Evolutionary conservation across 495 filamentous ascomycete species (phyloP).

Genomic region (Trichoderma orchidacearum): DNA sequence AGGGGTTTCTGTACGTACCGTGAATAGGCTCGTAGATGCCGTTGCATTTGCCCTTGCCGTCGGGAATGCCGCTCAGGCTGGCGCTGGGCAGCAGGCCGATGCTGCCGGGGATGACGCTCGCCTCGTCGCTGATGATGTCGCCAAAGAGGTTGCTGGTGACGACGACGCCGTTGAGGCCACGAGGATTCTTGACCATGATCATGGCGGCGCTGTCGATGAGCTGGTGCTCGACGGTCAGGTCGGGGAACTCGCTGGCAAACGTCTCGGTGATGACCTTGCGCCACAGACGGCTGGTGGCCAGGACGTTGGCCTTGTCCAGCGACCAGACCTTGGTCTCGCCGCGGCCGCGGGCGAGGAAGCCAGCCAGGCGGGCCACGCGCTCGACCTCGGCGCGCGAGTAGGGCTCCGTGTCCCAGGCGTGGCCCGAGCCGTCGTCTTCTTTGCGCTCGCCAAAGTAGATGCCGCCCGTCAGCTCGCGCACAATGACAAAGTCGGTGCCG

Average conservation of each 20-base stretch:
- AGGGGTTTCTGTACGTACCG: conserved; percentile 42
- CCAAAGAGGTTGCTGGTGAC: conserved; percentile 93
- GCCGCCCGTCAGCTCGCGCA: conserved; percentile 87
- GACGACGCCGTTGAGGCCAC: conserved; percentile 80
- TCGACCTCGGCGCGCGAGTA: conserved; percentile 84
- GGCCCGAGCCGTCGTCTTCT: conserved; percentile 67
- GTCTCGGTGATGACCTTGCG: conserved; percentile 75
- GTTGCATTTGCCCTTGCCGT: conserved; percentile 57
- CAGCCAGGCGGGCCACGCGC: conserved; percentile 75
- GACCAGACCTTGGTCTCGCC: conserved; percentile 80
- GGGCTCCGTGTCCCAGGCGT: conserved; percentile 75
- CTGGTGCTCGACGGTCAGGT: conserved; percentile 74
- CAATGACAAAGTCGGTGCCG: conserved; percentile 85
- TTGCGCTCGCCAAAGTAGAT: conserved; percentile 95
- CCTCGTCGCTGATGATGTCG: conserved; percentile 95
- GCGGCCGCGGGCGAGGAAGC: conserved; percentile 63
- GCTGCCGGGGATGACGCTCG: conserved; percentile 86
- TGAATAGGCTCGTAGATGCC: conserved; percentile 98
- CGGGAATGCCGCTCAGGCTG: conserved; percentile 74
- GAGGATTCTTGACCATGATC: conserved; percentile 93
- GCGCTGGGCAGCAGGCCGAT: conserved; percentile 85
- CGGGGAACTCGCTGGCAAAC: conserved; percentile 75
- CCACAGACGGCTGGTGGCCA: conserved; percentile 85
- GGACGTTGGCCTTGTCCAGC: conserved; percentile 94
- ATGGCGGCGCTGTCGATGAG: conserved; percentile 94